Evolutionary conservation across 495 filamentous ascomycete species (phyloP).

Genomic region (Penicillium soppii): DNA sequence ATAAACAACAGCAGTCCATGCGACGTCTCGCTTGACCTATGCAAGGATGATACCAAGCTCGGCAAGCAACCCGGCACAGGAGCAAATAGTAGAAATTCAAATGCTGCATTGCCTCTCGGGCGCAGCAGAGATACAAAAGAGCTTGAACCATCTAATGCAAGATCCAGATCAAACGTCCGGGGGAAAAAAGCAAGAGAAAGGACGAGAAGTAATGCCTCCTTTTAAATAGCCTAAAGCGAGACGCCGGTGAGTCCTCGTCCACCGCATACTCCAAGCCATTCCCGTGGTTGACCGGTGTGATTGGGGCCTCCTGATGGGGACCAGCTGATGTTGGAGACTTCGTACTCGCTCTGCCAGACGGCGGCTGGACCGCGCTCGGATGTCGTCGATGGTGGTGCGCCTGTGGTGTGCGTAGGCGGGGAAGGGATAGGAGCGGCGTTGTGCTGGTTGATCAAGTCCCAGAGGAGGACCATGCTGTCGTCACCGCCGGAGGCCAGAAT

Average conservation of each 20-base stretch:
- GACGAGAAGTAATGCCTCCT: background rate
- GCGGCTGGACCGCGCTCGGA: constrained; percentile 67
- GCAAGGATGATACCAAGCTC: background rate
- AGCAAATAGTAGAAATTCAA: background rate
- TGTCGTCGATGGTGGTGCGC: constrained; percentile 32
- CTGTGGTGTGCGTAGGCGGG: constrained; percentile 31
- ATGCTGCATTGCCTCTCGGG: too few relatives aligned
- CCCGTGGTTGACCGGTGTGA: constrained; percentile 63
- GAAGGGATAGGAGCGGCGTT: constrained; percentile 49
- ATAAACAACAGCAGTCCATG: constrained; percentile 12
- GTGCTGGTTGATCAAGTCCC: constrained; percentile 81
- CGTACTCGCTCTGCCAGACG: constrained; percentile 93
- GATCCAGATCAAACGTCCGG: background rate
- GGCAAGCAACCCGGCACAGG: background rate
- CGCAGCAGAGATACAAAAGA: too few relatives aligned
- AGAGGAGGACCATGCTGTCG: constrained; percentile 85
- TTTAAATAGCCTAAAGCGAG: constrained; percentile 46
- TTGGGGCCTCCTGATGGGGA: constrained; percentile 73
- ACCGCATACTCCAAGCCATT: constrained; percentile 93
- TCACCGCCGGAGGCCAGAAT: constrained; percentile 90
- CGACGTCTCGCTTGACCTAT: background rate
- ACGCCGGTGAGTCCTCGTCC: constrained; percentile 92
- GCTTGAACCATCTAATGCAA: background rate
- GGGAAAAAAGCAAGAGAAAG: background rate
- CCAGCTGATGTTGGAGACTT: constrained; percentile 95